Percentiles rank a stretch among this genome's conserved stretches.
These are phyloP conservation scores for Ceratocystis huliohia DNA, from an alignment of 2,329 filamentous ascomycete species.

Conservation along the genomic window DNA sequence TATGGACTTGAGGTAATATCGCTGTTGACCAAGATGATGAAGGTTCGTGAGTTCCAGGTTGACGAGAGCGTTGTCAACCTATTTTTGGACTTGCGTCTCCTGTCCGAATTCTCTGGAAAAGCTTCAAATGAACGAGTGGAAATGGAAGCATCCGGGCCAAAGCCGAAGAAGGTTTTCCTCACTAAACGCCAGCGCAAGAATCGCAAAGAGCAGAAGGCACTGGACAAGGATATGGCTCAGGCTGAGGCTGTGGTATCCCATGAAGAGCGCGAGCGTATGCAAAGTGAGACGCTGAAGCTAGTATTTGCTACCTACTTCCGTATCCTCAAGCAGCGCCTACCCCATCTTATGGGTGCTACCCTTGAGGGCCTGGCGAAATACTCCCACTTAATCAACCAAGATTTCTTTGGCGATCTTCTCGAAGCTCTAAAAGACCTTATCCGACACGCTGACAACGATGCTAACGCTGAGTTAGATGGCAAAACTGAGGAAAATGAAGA, in stretches of 20 bases:
- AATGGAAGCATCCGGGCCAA: slow-evolving; percentile 39
- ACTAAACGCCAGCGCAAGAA: slow-evolving; percentile 80
- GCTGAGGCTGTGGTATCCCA: slow-evolving; percentile 84
- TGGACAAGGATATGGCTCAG: slow-evolving; percentile 86
- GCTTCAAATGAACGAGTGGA: slow-evolving; percentile 69
- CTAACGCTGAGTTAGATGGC: slow-evolving; percentile 22
- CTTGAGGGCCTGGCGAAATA: slow-evolving; percentile 90
- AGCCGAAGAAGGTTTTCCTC: slow-evolving; percentile 69
- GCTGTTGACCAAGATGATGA: slow-evolving; percentile 90
- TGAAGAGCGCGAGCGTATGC: slow-evolving; percentile 85
- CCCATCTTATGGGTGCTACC: slow-evolving; percentile 89
- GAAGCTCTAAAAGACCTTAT: slow-evolving; percentile 92
- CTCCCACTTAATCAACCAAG: slow-evolving; percentile 93
- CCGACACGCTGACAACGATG: slow-evolving; percentile 52
- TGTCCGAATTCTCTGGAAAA: slow-evolving; percentile 78
- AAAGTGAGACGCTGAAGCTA: slow-evolving; percentile 88
- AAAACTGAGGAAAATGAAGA: slow-evolving; percentile 33
- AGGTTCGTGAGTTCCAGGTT: slow-evolving; percentile 65
- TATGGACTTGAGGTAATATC: slow-evolving; percentile 77
- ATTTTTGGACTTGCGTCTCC: slow-evolving; percentile 76
- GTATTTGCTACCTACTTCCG: slow-evolving; percentile 94
- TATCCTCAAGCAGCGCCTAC: slow-evolving; percentile 70
- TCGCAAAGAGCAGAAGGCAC: slow-evolving; percentile 68
- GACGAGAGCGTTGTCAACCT: slow-evolving; percentile 80
- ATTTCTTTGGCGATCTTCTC: slow-evolving; percentile 93